These are phyloP conservation scores for Fragosphaeria purpurea DNA, from an alignment of 2,329 filamentous ascomycete species.

Conservation along the genomic window DNA sequence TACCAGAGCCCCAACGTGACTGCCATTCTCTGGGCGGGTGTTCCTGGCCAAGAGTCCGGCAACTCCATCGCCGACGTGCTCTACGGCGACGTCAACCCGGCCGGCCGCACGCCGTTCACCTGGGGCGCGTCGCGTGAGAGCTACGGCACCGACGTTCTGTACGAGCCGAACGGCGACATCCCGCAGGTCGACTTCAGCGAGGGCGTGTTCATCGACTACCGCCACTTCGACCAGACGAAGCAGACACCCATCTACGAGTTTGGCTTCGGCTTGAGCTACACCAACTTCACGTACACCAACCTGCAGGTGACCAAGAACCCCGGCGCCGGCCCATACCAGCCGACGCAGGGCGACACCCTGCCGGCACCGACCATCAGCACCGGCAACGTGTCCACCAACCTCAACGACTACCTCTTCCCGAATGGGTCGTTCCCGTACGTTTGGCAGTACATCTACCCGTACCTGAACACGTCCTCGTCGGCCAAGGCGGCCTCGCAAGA, in stretches of 20 bases:
- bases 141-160: constrained; percentile 60
- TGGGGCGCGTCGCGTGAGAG: constrained; percentile 58
- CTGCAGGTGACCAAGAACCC: constrained; percentile 42
- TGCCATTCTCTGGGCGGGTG: constrained; percentile 71
- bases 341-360: constrained; percentile 49
- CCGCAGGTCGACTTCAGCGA: constrained; percentile 68
- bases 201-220: constrained; percentile 75
- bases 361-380: constrained; percentile 52
- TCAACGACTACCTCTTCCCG: constrained; percentile 61
- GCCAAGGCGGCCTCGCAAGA: constrained; percentile 44
- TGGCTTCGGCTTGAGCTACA: constrained; percentile 72
- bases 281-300: constrained; percentile 65
- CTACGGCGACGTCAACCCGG: constrained; percentile 70
- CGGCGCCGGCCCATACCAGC: constrained; percentile 40
- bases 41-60: constrained; percentile 76
- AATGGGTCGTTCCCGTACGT: constrained; percentile 39
- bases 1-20: constrained; percentile 69
- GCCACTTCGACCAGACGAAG: constrained; percentile 58
- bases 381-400: constrained; percentile 52
- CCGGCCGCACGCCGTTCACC: constrained; percentile 70
- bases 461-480: constrained; percentile 54
- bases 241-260: constrained; percentile 69
- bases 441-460: constrained; percentile 58
- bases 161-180: constrained; percentile 48
- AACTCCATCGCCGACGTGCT: constrained; percentile 73